Conservation (phyloP, 192 early-diverging fungal genomes). For the Geranomyces variabilis region DNA sequence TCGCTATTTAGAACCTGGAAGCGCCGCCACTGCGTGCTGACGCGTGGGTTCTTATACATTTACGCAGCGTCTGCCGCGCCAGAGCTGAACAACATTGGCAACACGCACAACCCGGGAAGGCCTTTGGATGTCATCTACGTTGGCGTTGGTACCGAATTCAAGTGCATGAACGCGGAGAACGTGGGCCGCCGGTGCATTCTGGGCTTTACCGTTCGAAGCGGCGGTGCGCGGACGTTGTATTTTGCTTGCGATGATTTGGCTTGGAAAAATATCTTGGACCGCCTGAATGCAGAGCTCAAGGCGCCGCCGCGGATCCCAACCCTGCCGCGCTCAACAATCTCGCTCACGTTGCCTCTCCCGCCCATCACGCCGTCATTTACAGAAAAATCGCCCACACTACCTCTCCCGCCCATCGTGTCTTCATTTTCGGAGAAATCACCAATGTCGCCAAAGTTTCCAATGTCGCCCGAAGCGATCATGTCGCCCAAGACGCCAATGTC, state of each 20-base stretch:
- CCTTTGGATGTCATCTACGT: conserved; percentile 18
- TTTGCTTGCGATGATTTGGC: neutral
- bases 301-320: neutral
- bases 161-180: neutral
- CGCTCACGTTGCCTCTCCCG: neutral
- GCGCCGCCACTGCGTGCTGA: conserved; percentile 22
- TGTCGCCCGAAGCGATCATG: neutral
- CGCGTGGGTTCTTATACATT: conserved; percentile 10
- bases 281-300: neutral
- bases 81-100: too few relatives aligned
- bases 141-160: conserved; percentile 19
- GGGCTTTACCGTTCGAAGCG: conserved; percentile 5
- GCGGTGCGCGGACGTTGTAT: neutral
- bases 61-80: conserved; percentile 6
- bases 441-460: neutral
- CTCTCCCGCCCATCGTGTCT: neutral
- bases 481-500: neutral
- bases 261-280: conserved; percentile 1
- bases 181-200: neutral
- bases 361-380: neutral
- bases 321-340: neutral
- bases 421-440: neutral
- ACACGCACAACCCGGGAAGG: neutral
- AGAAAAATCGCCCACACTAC: neutral
- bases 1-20: conserved; percentile 22